Evolutionary conservation across 2,329 filamentous ascomycete species (phyloP), one percentile per base, ranked within the genome.

Genomic region (Zymoseptoria brevis): DNA sequence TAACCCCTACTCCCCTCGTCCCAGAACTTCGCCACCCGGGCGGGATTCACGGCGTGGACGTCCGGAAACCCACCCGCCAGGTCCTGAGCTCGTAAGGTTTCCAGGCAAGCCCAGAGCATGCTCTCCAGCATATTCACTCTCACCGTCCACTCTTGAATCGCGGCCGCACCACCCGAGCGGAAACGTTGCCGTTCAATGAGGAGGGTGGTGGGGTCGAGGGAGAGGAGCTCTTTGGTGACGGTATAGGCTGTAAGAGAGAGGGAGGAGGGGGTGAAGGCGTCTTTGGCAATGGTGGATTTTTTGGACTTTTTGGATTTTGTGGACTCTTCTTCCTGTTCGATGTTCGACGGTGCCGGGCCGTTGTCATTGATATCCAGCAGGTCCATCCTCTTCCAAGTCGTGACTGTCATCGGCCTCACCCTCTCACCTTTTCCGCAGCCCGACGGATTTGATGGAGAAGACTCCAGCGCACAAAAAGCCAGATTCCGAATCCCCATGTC

Each of bases 401-500:
- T 67, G 9, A 77, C 66, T n/a, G 61, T 62, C 41, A 71, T 24
- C 22, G 60, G 29, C 3, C 55, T 45, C 35, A 6, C 49, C 5
- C 29, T 51, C 4, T 48, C 48, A 8, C 22, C 19, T 19, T 45
- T 49, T n/a, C 35, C 35, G 3, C 16, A 45, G 6, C 16, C 13
- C 4, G 26, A 29, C 2, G 26, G 4, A 8, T 4, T 45, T 48
- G 67, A 21, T 55, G 53, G 35, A 63, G 24, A 4, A 26, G 21
- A n/a, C 57, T 70, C 64, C 48, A 72, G 26, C 7, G 89, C 79
- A 64, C 87, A 88, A 70, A 85, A 90, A 1, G 89, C 89, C 3
- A 95, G 77, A 71, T 95, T 95, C 50, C 84, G 84, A 64, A 95
- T 88, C 3, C 90, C 90, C 83, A 94, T 87, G 72, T 95, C 90